Conservation (phyloP, 163 green algal species). For the Scenedesmus sp. region DNA sequence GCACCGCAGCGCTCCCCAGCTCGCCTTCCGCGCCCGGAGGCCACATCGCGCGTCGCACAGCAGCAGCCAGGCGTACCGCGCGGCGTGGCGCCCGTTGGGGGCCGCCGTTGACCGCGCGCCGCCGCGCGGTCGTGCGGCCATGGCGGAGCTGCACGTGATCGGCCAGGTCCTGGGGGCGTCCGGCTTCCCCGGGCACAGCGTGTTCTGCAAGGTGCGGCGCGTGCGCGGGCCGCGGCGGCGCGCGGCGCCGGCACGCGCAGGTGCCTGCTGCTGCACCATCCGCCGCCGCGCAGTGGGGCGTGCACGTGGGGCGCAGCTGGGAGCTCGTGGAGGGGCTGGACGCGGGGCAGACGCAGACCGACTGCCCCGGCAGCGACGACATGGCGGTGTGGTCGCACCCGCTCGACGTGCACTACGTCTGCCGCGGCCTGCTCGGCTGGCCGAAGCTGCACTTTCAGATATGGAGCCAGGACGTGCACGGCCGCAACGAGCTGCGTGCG, state of each 20-base stretch:
- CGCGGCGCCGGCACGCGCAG: neutral
- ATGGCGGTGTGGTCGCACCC: slow-evolving; percentile 79
- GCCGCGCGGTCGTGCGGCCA: too few species aligned
- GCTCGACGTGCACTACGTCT: slow-evolving; percentile 79
- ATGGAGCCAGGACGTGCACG: slow-evolving; percentile 70
- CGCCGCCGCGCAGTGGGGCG: slow-evolving; percentile 67
- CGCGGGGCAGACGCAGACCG: slow-evolving; percentile 76
- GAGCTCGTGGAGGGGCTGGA: slow-evolving; percentile 80
- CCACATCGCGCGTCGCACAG: too few species aligned
- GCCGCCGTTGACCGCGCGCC: neutral
- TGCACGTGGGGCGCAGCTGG: slow-evolving; percentile 70
- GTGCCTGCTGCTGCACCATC: neutral
- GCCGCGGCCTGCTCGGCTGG: slow-evolving; percentile 76
- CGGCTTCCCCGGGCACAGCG: slow-evolving; percentile 64
- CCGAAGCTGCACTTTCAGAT: slow-evolving; percentile 87
- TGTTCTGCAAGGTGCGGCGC: slow-evolving; percentile 77
- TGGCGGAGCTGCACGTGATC: slow-evolving; percentile 81
- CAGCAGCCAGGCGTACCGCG: too few species aligned
- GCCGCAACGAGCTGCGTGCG: slow-evolving; percentile 67
- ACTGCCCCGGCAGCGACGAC: slow-evolving; percentile 59
- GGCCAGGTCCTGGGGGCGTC: slow-evolving; percentile 70
- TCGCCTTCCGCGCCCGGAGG: too few species aligned
- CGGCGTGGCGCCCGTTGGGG: too few species aligned
- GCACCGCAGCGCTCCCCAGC: too few species aligned
- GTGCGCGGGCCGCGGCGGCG: neutral